These are phyloP conservation scores for Oemleria cerasiformis DNA, from an alignment of 306 rosid species.

Conservation along the genomic window DNA sequence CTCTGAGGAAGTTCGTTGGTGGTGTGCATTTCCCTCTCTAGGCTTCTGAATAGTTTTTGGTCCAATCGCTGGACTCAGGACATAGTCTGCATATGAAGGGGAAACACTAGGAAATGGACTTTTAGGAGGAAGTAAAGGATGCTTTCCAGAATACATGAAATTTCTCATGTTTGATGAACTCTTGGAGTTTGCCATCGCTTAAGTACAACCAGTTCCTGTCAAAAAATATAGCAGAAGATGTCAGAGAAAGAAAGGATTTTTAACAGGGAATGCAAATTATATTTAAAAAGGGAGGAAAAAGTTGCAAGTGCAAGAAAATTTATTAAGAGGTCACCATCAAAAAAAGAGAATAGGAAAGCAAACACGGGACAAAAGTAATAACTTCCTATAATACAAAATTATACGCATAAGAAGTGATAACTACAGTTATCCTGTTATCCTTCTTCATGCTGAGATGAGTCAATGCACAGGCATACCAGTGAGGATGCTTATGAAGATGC, in stretches of 20 bases:
- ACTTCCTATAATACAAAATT: background rate
- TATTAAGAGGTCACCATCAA: background rate
- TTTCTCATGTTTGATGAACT: constrained; percentile 73
- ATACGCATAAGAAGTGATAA: background rate
- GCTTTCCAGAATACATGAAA: constrained; percentile 79
- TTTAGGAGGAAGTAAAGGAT: constrained; percentile 92
- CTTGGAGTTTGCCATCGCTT: constrained; percentile 78
- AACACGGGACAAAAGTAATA: background rate
- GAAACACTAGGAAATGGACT: constrained; percentile 91
- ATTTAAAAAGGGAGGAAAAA: constrained; percentile 1
- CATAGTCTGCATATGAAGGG: constrained; percentile 73
- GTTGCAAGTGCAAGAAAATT: constrained; percentile 2
- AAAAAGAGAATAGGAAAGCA: background rate
- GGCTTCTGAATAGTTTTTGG: constrained; percentile 62
- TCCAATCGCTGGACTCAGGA: constrained; percentile 52
- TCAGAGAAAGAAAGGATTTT: background rate
- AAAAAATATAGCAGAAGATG: constrained; percentile 13
- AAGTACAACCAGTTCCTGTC: constrained; percentile 42
- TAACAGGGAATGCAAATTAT: background rate
- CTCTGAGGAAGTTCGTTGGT: constrained; percentile 94
- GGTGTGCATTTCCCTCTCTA: constrained; percentile 74
- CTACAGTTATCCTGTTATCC: background rate
- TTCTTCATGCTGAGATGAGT: background rate
- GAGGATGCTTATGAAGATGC: background rate
- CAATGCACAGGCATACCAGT: background rate